phyloP scores from a whole-genome alignment of 805 yeast genomes.

The Sugiyamaella smithiae region DNA sequence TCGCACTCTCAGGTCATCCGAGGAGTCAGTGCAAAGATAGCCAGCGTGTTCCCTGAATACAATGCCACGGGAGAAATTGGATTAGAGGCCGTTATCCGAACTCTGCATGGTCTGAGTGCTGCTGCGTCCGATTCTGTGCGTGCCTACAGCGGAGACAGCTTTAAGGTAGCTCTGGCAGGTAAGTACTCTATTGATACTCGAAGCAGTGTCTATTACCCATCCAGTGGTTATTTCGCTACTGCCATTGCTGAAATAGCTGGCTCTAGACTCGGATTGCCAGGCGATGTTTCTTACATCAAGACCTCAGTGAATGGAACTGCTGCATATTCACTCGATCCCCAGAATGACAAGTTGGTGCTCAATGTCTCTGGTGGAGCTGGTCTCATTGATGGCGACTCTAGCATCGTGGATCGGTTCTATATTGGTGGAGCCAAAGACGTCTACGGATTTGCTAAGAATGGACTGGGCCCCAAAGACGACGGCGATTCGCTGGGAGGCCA shows the following conservation, averaged over 20 bases:
- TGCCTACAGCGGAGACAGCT: slow-evolving; percentile 57
- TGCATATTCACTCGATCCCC: slow-evolving; percentile 22
- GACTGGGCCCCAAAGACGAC: slow-evolving; percentile 59
- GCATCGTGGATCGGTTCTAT: slow-evolving; percentile 73
- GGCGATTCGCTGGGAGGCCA: slow-evolving; percentile 65
- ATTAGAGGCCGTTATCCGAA: slow-evolving; percentile 55
- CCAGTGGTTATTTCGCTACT: slow-evolving; percentile 40
- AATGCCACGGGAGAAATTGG: slow-evolving; percentile 44
- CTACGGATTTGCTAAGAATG: slow-evolving; percentile 61
- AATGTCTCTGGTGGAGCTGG: slow-evolving; percentile 16
- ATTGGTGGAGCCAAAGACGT: slow-evolving; percentile 71
- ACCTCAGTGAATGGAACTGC: slow-evolving; percentile 17
- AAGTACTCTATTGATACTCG: slow-evolving; percentile 42
- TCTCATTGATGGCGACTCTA: slow-evolving; percentile 32
- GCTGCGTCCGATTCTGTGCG: slow-evolving; percentile 60
- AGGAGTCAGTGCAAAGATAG: slow-evolving; percentile 41
- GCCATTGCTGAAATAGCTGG: slow-evolving; percentile 37
- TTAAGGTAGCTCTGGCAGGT: slow-evolving; percentile 52
- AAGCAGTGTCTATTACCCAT: slow-evolving; percentile 37
- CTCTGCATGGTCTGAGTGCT: slow-evolving; percentile 46
- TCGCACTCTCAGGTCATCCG: slow-evolving; percentile 51
- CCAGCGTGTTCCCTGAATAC: slow-evolving; percentile 1
- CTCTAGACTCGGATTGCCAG: slow-evolving; percentile 27
- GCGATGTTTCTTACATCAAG: slow-evolving; percentile 32
- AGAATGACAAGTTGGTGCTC: slow-evolving; percentile 23